These are phyloP conservation scores for Hortaea sp. DNA, from an alignment of 2,329 filamentous ascomycete species.

Conservation along the genomic window DNA sequence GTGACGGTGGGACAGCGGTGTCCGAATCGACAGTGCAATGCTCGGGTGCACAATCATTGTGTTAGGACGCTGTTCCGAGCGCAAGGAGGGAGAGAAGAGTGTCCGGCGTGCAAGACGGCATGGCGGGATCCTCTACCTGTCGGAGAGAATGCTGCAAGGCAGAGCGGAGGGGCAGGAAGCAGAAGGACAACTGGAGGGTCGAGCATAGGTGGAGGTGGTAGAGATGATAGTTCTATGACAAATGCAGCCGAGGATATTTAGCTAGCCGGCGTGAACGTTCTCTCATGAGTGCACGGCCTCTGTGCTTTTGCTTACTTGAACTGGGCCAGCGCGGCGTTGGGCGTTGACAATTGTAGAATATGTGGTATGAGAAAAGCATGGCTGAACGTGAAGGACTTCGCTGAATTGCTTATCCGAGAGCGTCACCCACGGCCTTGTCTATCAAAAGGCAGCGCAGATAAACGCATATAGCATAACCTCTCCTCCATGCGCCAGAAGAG, in stretches of 20 bases:
- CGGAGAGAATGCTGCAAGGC: conserved; percentile 38
- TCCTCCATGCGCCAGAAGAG: conserved; percentile 4
- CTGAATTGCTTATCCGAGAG: neutral
- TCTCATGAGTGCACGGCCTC: too few relatives aligned
- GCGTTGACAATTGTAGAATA: conserved; percentile 1
- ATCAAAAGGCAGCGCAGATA: neutral
- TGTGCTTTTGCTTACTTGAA: too few relatives aligned
- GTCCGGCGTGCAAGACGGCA: conserved; percentile 46
- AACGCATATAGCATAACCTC: conserved; percentile 4
- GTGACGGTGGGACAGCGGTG: conserved; percentile 79
- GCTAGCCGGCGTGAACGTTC: too few relatives aligned
- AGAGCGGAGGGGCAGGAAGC: neutral
- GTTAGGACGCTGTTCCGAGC: conserved; percentile 62
- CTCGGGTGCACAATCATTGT: conserved; percentile 70
- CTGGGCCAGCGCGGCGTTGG: conserved; percentile 10
- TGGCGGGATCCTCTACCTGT: conserved; percentile 45
- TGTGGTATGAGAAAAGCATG: neutral
- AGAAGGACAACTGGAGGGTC: neutral
- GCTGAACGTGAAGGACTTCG: neutral
- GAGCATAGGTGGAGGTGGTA: too few relatives aligned
- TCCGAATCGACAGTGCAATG: conserved; percentile 53
- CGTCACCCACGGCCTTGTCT: neutral
- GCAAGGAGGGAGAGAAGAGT: conserved; percentile 47
- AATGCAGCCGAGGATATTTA: too few relatives aligned
- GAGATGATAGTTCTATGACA: too few relatives aligned